These are phyloP conservation scores for Puccinia polysora DNA, from an alignment of 1,284 basidiomycete species.

Conservation along the genomic window DNA sequence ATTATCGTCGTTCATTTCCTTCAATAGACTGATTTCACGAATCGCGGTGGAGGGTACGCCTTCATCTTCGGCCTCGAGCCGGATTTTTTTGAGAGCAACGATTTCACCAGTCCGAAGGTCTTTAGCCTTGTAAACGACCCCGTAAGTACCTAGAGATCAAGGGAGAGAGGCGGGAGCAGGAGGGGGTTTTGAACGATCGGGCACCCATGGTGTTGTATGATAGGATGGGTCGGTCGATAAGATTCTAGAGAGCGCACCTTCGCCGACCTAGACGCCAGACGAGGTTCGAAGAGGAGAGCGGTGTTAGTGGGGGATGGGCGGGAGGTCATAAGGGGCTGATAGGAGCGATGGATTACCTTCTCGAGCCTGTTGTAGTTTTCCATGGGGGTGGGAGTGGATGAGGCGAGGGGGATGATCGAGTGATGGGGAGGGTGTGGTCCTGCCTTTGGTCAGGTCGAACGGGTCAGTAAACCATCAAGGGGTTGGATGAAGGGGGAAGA, in stretches of 20 bases:
- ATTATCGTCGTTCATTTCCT: constrained; percentile 85
- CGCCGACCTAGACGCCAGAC: constrained; percentile 56
- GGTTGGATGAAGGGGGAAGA: constrained; percentile 27
- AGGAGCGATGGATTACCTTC: constrained; percentile 57
- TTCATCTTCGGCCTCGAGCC: constrained; percentile 95
- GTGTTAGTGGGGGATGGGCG: background rate
- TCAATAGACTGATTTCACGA: constrained; percentile 91
- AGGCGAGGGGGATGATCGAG: background rate
- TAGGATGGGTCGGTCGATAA: no score
- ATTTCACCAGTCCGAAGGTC: constrained; percentile 69
- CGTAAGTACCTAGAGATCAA: constrained; percentile 77
- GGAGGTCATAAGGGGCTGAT: background rate
- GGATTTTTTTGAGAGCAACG: constrained; percentile 95
- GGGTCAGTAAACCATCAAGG: no score
- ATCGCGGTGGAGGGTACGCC: constrained; percentile 97
- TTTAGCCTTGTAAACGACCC: constrained; percentile 91
- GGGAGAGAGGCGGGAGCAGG: background rate
- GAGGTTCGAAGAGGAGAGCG: constrained; percentile 26
- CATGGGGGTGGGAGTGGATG: constrained; percentile 47
- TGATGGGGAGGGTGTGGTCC: background rate
- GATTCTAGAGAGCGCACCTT: constrained; percentile 55
- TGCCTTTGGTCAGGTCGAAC: background rate
- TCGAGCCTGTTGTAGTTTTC: constrained; percentile 66
- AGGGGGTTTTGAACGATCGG: background rate
- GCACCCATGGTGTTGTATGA: no score